These are phyloP conservation scores for Colletotrichum lini DNA, from an alignment of 2,329 filamentous ascomycete genomes.

Conservation along the genomic window DNA sequence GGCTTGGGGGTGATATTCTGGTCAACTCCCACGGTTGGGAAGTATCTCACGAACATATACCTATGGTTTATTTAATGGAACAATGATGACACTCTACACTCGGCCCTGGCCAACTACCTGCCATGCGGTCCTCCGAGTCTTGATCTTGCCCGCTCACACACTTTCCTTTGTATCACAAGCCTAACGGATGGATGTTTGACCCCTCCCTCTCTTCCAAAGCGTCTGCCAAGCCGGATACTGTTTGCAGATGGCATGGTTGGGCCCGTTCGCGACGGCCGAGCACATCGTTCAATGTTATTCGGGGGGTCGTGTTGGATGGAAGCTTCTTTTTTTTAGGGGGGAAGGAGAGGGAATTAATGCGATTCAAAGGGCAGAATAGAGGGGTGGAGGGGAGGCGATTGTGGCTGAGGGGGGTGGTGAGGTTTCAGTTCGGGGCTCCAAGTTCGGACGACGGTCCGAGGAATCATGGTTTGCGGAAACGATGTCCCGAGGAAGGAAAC, in stretches of 20 bases:
- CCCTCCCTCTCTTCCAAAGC: not conserved
- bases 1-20: not conserved
- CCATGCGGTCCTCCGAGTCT: no score
- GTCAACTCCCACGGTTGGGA: no score
- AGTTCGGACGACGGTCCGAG: conserved; percentile 1
- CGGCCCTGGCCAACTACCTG: no score
- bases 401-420: not conserved
- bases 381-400: not conserved
- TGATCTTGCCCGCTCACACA: no score
- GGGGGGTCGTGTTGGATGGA: no score
- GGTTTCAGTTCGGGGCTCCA: not conserved
- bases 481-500: not conserved
- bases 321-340: not conserved
- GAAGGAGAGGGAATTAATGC: not conserved
- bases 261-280: not conserved
- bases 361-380: no score
- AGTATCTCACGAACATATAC: no score
- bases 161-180: not conserved
- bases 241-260: not conserved
- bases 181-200: no score
- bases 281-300: not conserved
- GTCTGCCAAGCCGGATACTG: not conserved
- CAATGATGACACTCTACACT: no score
- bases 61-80: no score
- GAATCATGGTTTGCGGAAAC: not conserved